Evolutionary conservation across 202 grass and related monocot genomes (phyloP).

Genomic region (Hordeum pubiflorum): DNA sequence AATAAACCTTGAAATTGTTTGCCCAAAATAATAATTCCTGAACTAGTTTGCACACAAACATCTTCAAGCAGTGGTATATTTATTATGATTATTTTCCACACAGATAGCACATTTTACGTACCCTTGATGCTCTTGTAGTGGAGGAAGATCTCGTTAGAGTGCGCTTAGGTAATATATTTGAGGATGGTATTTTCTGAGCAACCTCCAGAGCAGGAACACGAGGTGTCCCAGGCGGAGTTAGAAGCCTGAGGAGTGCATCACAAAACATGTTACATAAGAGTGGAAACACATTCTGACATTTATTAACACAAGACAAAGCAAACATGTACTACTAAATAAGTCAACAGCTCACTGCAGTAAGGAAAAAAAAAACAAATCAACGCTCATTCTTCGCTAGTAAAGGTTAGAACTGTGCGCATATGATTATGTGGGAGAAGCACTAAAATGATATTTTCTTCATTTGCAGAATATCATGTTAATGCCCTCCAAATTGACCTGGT

Average conservation of each 20-base stretch:
- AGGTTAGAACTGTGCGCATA: background rate
- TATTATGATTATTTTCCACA: background rate
- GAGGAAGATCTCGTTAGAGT: conserved; percentile 62
- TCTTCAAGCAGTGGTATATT: background rate
- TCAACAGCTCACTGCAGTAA: background rate
- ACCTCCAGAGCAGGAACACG: conserved; percentile 49
- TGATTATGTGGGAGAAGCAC: background rate
- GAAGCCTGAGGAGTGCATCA: conserved; percentile 56
- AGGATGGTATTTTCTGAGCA: conserved; percentile 46
- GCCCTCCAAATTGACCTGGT: background rate
- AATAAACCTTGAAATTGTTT: background rate
- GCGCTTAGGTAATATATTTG: conserved; percentile 53
- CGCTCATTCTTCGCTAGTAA: background rate
- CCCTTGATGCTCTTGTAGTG: conserved; percentile 74
- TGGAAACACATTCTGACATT: background rate
- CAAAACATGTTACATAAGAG: background rate
- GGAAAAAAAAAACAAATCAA: background rate
- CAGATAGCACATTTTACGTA: conserved; percentile 19
- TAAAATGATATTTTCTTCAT: background rate
- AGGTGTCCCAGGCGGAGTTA: conserved; percentile 88
- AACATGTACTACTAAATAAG: background rate
- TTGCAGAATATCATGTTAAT: background rate
- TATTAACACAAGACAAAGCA: conserved; percentile 15
- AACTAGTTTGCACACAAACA: background rate
- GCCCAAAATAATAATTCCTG: background rate